Conservation (phyloP, 768 basidiomycete species). For the Boletus rubescentipes region DNA sequence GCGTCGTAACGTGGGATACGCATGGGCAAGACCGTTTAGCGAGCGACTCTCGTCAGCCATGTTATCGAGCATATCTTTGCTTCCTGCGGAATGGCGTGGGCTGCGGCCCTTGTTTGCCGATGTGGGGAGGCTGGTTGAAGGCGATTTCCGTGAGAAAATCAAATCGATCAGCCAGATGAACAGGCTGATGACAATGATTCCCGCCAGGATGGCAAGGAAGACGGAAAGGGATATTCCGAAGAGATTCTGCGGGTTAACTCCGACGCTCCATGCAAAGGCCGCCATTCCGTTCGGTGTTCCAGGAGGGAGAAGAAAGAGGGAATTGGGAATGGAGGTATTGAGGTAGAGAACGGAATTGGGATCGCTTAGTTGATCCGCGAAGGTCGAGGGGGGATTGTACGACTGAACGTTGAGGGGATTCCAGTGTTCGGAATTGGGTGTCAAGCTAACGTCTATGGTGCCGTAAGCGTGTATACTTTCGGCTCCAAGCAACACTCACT, state of each 20-base stretch:
- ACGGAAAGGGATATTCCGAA: slow-evolving; percentile 80
- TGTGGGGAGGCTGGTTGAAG: slow-evolving; percentile 16
- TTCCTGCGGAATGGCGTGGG: slow-evolving; percentile 42
- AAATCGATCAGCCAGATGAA: slow-evolving; percentile 74
- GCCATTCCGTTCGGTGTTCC: slow-evolving; percentile 65
- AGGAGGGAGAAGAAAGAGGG: slow-evolving; percentile 67
- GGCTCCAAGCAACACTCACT: slow-evolving; percentile 43
- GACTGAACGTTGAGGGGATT: slow-evolving; percentile 57
- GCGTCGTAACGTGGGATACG: slow-evolving; percentile 27
- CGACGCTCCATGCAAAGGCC: slow-evolving; percentile 82
- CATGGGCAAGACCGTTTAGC: slow-evolving; percentile 24
- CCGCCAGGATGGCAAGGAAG: slow-evolving; percentile 78
- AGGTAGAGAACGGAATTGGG: slow-evolving; percentile 75
- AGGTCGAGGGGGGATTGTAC: slow-evolving; percentile 67
- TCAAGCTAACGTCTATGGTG: slow-evolving; percentile 69
- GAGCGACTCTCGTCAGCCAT: slow-evolving; percentile 31
- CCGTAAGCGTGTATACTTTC: slow-evolving; percentile 10
- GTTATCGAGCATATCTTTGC: slow-evolving; percentile 52
- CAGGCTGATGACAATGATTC: slow-evolving; percentile 65
- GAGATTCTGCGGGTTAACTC: slow-evolving; percentile 77
- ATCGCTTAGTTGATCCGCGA: slow-evolving; percentile 71
- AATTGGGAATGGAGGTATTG: slow-evolving; percentile 63
- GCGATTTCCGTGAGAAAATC: slow-evolving; percentile 33
- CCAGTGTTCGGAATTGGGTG: slow-evolving; percentile 58
- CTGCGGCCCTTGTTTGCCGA: slow-evolving; percentile 32